phyloP scores from a whole-genome alignment of 306 rosid genomes.

The Prosopis cineraria region DNA sequence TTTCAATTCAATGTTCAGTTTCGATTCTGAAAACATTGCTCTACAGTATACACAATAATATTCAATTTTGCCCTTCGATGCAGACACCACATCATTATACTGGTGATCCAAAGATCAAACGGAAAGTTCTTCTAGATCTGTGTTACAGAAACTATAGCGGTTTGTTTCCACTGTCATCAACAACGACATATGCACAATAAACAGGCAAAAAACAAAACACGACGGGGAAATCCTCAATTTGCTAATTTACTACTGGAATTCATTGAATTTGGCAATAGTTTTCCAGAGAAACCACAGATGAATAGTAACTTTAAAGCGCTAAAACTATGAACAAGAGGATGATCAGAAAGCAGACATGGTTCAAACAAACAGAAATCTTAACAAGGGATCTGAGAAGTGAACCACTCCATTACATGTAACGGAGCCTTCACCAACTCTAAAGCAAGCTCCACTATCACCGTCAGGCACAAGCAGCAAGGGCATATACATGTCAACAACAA shows the following conservation, averaged over 20 bases:
- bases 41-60: no score
- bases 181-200: background rate
- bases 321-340: background rate
- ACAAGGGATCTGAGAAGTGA: conserved; percentile 83
- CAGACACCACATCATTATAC: background rate
- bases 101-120: background rate
- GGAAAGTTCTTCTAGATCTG: background rate
- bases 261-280: background rate
- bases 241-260: background rate
- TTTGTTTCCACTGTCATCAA: background rate
- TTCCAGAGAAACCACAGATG: background rate
- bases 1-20: no score
- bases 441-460: conserved; percentile 75
- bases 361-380: background rate
- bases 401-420: conserved; percentile 86
- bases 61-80: background rate
- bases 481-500: conserved; percentile 78
- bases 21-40: no score
- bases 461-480: conserved; percentile 83
- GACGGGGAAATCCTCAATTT: background rate
- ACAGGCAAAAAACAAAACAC: background rate
- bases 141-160: background rate
- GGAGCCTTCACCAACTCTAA: conserved; percentile 78
- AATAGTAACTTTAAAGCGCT: background rate
- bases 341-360: background rate